A percentile compares a stretch with the other conserved stretches of the same genome.
Conservation (phyloP, 2,329 filamentous ascomycete genomes). For the Phyllachora maydis region DNA sequence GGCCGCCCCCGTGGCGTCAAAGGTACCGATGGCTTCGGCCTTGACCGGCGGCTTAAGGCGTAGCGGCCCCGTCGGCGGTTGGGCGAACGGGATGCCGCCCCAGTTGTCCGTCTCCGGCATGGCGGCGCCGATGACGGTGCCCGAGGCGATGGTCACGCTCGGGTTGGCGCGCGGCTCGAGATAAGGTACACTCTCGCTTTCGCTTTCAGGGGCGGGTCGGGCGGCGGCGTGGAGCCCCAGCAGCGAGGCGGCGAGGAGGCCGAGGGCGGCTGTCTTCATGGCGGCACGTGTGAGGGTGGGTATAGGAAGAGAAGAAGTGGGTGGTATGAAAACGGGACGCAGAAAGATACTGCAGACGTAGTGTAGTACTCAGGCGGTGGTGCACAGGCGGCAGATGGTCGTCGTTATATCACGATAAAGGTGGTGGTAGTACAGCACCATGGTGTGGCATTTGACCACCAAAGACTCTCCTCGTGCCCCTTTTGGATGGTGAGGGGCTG, state of each 20-base stretch:
- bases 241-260: slow-evolving; percentile 4
- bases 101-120: slow-evolving; percentile 39
- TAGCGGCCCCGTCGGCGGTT: slow-evolving; percentile 43
- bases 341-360: no score
- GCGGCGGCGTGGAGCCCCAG: slow-evolving; percentile 7
- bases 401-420: no score
- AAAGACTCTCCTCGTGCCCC: no score
- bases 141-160: slow-evolving; percentile 30
- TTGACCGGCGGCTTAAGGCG: slow-evolving; percentile 49
- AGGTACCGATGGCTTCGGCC: slow-evolving; percentile 32
- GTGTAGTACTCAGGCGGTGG: no score
- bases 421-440: no score
- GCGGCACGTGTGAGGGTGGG: not conserved
- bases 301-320: slow-evolving; percentile 1
- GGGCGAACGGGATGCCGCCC: slow-evolving; percentile 55
- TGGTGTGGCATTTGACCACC: no score
- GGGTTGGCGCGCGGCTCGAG: slow-evolving; percentile 24
- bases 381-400: no score
- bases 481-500: no score
- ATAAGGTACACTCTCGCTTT: slow-evolving; percentile 1
- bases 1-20: slow-evolving; percentile 35
- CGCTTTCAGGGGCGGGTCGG: slow-evolving; percentile 7
- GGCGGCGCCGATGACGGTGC: slow-evolving; percentile 30
- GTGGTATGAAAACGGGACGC: no score
- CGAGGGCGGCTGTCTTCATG: slow-evolving; percentile 7